These are phyloP conservation scores for Fusarium fracticaudum DNA, from an alignment of 2,329 filamentous ascomycete species.

Conservation along the genomic window DNA sequence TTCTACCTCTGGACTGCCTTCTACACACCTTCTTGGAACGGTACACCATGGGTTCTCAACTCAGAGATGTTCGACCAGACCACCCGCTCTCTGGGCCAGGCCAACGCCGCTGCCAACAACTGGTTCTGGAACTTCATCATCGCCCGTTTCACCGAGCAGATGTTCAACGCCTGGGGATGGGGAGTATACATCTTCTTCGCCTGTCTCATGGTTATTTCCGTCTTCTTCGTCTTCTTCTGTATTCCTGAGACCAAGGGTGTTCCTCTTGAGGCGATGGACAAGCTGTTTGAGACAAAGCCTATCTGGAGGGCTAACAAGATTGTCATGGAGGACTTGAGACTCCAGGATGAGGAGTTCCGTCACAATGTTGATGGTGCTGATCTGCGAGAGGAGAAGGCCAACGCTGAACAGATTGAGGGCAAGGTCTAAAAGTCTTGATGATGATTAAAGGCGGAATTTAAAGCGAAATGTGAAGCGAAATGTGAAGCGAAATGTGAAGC, in stretches of 20 bases:
- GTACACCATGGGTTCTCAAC: slow-evolving; percentile 80
- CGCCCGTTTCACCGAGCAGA: slow-evolving; percentile 72
- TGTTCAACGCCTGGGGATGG: slow-evolving; percentile 67
- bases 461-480: neutral
- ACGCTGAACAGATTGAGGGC: slow-evolving; percentile 40
- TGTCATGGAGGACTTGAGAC: slow-evolving; percentile 55
- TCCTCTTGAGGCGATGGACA: slow-evolving; percentile 72
- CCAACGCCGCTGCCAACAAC: slow-evolving; percentile 75
- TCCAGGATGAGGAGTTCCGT: slow-evolving; percentile 49
- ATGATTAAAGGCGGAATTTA: neutral
- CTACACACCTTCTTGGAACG: slow-evolving; percentile 79
- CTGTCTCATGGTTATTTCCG: slow-evolving; percentile 66
- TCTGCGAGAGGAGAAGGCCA: slow-evolving; percentile 43
- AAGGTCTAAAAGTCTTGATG: slow-evolving; percentile 1
- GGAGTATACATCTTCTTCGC: slow-evolving; percentile 78
- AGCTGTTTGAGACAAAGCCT: slow-evolving; percentile 64
- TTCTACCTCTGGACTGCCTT: slow-evolving; percentile 67
- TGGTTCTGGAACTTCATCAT: slow-evolving; percentile 80
- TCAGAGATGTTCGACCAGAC: slow-evolving; percentile 79
- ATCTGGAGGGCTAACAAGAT: slow-evolving; percentile 54
- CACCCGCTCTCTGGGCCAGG: slow-evolving; percentile 71
- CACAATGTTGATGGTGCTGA: slow-evolving; percentile 42
- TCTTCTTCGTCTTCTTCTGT: slow-evolving; percentile 69
- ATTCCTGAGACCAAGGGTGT: slow-evolving; percentile 74
- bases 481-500: too few species aligned